These are phyloP conservation scores for Effrenium voratum DNA, from an alignment of 73 alveolate genomes.

Conservation along the genomic window DNA sequence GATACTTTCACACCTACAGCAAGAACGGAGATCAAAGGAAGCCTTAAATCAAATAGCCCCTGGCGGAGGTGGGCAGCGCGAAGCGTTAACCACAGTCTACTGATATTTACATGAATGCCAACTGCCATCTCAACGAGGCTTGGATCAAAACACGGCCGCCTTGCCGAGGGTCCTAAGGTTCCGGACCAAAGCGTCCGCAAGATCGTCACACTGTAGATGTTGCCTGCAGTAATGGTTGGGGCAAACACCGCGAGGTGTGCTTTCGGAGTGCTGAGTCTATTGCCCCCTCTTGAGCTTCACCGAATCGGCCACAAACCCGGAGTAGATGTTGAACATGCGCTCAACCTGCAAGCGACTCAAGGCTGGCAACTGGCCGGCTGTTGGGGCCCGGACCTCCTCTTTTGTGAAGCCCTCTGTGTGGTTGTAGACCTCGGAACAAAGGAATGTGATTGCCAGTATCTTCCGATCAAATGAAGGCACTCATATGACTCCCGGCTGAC, in stretches of 20 bases:
- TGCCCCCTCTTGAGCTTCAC: slow-evolving; percentile 66
- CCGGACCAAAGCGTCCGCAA: slow-evolving; percentile 47
- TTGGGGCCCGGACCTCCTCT: slow-evolving; percentile 50
- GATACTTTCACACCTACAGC: not conserved
- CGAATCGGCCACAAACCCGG: slow-evolving; percentile 79
- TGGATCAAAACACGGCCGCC: not conserved
- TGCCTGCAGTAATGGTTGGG: not conserved
- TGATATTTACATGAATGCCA: not conserved
- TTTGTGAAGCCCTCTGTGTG: slow-evolving; percentile 85
- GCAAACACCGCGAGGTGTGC: not conserved
- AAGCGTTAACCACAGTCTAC: not conserved
- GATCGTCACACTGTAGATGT: slow-evolving; percentile 50
- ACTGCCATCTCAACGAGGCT: not conserved
- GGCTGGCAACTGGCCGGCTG: not conserved
- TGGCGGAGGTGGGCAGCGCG: not conserved
- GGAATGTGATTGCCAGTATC: not conserved
- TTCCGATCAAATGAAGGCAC: not conserved
- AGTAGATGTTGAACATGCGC: slow-evolving; percentile 44
- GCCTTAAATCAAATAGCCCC: too few species aligned
- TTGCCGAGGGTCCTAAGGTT: not conserved
- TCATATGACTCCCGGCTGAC: too few species aligned
- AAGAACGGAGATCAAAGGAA: not conserved
- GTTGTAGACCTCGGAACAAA: slow-evolving; percentile 64
- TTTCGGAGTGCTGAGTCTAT: too few species aligned
- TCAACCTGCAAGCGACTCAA: slow-evolving; percentile 5